Evolutionary conservation across 139 green algal species (phyloP), one percentile per base, ranked within the genome.

Genomic region (Chloropicon primus): DNA sequence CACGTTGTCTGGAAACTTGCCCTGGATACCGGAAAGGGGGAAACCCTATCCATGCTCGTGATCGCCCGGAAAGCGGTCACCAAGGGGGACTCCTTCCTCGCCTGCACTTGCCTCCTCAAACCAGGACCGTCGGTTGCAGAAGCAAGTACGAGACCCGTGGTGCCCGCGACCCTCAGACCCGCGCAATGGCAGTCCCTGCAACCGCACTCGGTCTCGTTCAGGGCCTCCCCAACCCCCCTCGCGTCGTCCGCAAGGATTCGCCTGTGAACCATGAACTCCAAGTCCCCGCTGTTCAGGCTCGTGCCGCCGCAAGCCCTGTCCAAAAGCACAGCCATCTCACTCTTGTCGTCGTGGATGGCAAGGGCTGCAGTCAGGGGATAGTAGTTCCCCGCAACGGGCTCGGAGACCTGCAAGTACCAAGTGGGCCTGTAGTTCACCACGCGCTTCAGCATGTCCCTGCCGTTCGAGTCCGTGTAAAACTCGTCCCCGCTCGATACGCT

Each of bases 401-500:
- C 81, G 0, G 74, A 86, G 22, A 89, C 81, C 1, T 90, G 82
- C 2, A 91, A 84, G 3, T 82, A 22, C 90, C 90, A 94, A 23
- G 86, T 82, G n/a, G 83, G 83, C 0, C 88, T 82, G 53, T 71
- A 79, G 78, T 91, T 80, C 1, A 77, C 73, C 27, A 77, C 26
- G 2, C 90, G 83, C 21, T 1, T 41, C 27, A 90, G 73, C 87
- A 93, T 91, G 74, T 91, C 84, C 1, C 88, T 82, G 1, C 90
- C 90, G 72, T 94, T 94, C 71, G 86, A 71, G 71, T 94, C 90
- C 0, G 89, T 94, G 41, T 82, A 90, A 28, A 92, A 89, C 0
- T 27, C 53, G 24, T 76, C 74, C n/a, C 82, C 84, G 21, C 5
- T 80, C 25, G 72, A 22, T 1, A 88, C 75, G 5, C 62, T 54